Evolutionary conservation across 345 rosid genomes (phyloP), one percentile per base, ranked within the genome.

Genomic region (Populus euphratica): DNA sequence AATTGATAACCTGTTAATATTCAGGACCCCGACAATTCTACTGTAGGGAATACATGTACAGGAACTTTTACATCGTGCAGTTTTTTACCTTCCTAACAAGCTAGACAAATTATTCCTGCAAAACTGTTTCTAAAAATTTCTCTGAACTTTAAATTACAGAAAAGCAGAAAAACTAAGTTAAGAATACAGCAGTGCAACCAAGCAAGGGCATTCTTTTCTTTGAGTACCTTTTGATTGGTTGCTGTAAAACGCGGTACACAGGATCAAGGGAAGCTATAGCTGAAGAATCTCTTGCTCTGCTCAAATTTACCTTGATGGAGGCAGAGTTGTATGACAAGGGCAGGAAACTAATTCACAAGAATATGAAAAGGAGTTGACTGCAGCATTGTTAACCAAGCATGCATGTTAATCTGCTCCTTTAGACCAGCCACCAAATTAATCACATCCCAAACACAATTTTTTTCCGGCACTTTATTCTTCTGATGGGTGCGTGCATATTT

Each of bases 71-170:
- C 85, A 80, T 31, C 56, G 36, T 72, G 72, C 66, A 75, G 73
- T 63, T 20, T 82, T 73, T 79, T 61, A 70, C 77, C 83, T 78
- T 77, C 79, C 80, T 73, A 79, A 76, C 61, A 59, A 65, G 74
- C 86, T 82, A 81, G 63, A 78, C 64, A 79, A 54, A 67, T 78
- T 83, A 78, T 83, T 80, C 81, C 84, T 65, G 77, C 88, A 83
- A 86, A 86, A 88, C 81, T 81, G 82, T 78, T 74, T 70, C 79
- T 62, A 61, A 73, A 73, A 64, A 69, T 76, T 74, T 76, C 77
- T 75, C 71, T 67, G 70, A 64, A 43, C 80, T 83, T 72, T 83
- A 80, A 83, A 79, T 81, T 76, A 85, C 81, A 81, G 76, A 74
- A 77, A 78, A 73, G 62, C 76, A 76, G 49, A 76, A 78, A 77